These are phyloP conservation scores for Abrus precatorius DNA, from an alignment of 306 rosid genomes.

Conservation along the genomic window DNA sequence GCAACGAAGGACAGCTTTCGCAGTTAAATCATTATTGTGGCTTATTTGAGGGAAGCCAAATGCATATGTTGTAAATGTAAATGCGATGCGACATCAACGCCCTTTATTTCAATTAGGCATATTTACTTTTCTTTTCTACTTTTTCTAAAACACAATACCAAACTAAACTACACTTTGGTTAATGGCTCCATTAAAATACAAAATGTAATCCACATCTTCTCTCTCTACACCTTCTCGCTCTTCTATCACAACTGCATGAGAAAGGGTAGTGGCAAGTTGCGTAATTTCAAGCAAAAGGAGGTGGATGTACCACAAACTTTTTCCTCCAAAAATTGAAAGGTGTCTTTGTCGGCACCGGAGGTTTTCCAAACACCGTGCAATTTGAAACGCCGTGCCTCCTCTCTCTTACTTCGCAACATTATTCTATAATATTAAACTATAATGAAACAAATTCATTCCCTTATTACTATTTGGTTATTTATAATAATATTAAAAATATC, in stretches of 20 bases:
- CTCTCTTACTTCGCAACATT: not conserved
- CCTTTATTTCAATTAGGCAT: no score
- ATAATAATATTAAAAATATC: not conserved
- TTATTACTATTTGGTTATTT: not conserved
- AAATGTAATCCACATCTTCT: not conserved
- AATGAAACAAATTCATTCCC: not conserved
- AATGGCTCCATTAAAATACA: not conserved
- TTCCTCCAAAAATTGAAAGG: conserved; percentile 39
- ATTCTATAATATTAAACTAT: not conserved
- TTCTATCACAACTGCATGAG: not conserved
- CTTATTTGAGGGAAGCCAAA: conserved; percentile 38
- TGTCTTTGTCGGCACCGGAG: conserved; percentile 62
- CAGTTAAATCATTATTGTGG: conserved; percentile 51
- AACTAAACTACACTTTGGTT: not conserved
- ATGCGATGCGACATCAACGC: not conserved
- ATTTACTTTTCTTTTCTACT: not conserved
- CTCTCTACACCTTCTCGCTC: not conserved
- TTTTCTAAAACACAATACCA: not conserved
- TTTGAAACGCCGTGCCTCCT: not conserved
- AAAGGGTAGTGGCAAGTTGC: conserved; percentile 7
- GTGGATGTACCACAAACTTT: conserved; percentile 18
- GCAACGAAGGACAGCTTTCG: conserved; percentile 46
- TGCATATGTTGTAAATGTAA: conserved; percentile 31
- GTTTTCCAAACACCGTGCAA: conserved; percentile 49
- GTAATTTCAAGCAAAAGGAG: not conserved